Evolutionary conservation across 306 rosid species (phyloP), one percentile per base, ranked within the genome.

Genomic region (Dalbergia oliveri): DNA sequence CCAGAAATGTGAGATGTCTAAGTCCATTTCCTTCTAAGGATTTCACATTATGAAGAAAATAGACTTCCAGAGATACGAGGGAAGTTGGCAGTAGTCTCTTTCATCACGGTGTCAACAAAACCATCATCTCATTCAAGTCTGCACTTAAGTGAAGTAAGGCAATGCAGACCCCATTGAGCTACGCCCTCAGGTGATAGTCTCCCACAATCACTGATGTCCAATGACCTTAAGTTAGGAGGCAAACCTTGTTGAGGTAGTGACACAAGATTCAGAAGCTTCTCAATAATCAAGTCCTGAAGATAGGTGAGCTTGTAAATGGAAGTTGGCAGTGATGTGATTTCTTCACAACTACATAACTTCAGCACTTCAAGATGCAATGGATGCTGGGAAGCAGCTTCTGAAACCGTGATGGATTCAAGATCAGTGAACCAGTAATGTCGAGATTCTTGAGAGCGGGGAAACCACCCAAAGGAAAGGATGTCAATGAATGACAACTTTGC

Each of bases 181-280:
- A 15, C 8, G 13, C 26, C 6, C 31, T 2, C 9, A 44, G 50
- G 50, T 12, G 53, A 16, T 18, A 65, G 31, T 13, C 21, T 51
- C 26, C 34, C 26, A 1, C 23, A 34, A 0, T 0, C 0, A 8
- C 50, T 8, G n/a, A 76, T 5, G 4, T 0, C 0, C 11, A 51
- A 18, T 11, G 4, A 0, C 35, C 0, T 5, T 65, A 76, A 50
- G 3, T 35, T 76, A 26, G 73, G 65, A 76, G 73, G 80, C 34
- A 76, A 44, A 44, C 50, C 41, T 37, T 37, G 41, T 37, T 5
- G 50, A 44, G 50, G 50, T 11, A 44, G 50, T 1, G 13, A 44
- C 8, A 44, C 8, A 8, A 44, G 50, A 44, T 44, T 44, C 15
- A 53, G 16, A 16, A 76, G 14, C 21, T 9, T 10, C 11, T 8